A percentile compares a stretch with the other conserved stretches of the same genome.
Evolutionary conservation across 2,329 filamentous ascomycete species (phyloP).

Genomic region (Colletotrichum tofieldiae): DNA sequence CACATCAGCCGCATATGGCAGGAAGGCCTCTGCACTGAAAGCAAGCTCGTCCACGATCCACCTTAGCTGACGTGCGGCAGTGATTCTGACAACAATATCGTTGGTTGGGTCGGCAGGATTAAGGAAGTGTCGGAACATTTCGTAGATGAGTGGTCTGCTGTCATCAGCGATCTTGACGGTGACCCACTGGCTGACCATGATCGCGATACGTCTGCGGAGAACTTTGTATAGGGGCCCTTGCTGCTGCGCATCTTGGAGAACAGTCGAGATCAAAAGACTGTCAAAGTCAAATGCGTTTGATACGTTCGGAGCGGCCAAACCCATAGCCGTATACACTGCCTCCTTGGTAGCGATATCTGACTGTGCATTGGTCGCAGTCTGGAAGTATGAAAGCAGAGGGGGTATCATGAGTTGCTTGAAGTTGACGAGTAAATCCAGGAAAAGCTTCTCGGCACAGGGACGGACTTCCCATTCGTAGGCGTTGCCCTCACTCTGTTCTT

Average conservation of each 20-base stretch:
- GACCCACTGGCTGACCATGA: slow-evolving; percentile 92
- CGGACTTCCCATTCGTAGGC: slow-evolving; percentile 94
- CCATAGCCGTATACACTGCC: slow-evolving; percentile 94
- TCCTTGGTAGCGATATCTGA: slow-evolving; percentile 88
- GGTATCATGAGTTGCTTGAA: slow-evolving; percentile 87
- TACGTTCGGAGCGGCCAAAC: slow-evolving; percentile 85
- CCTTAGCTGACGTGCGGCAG: slow-evolving; percentile 88
- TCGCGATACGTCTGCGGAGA: slow-evolving; percentile 88
- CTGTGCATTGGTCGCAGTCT: slow-evolving; percentile 77
- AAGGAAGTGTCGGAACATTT: slow-evolving; percentile 90
- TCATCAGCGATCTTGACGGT: slow-evolving; percentile 80
- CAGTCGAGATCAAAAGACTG: slow-evolving; percentile 79
- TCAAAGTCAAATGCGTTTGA: slow-evolving; percentile 87
- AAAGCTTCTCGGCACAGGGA: slow-evolving; percentile 93
- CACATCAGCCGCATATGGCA: slow-evolving; percentile 82
- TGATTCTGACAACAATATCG: slow-evolving; percentile 92
- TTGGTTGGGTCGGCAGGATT: slow-evolving; percentile 84
- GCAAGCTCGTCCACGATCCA: slow-evolving; percentile 87
- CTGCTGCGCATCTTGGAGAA: slow-evolving; percentile 84
- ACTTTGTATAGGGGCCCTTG: slow-evolving; percentile 79
- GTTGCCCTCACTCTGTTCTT: slow-evolving; percentile 87
- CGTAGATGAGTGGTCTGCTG: slow-evolving; percentile 83
- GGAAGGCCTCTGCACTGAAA: slow-evolving; percentile 81
- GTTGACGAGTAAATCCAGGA: slow-evolving; percentile 90
- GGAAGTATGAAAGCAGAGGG: slow-evolving; percentile 87